These are phyloP conservation scores for Myriosclerotinia curreyana DNA, from an alignment of 2,329 filamentous ascomycete species.

Conservation along the genomic window DNA sequence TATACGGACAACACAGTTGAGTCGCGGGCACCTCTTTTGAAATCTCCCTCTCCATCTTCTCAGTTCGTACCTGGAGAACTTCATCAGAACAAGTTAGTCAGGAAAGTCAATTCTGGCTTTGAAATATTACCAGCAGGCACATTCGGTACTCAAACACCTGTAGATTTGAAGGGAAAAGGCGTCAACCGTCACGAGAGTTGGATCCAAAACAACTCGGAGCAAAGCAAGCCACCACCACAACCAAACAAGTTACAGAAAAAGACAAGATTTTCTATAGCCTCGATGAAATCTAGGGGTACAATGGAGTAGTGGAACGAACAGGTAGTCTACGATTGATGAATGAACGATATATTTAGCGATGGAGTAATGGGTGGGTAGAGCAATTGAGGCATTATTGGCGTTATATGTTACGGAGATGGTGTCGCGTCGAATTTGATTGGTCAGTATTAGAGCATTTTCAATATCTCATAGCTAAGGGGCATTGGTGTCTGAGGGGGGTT, in stretches of 20 bases:
- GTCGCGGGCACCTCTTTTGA: conserved; percentile 22
- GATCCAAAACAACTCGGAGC: conserved; percentile 26
- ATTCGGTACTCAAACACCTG: conserved; percentile 31
- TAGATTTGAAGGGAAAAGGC: conserved; percentile 26
- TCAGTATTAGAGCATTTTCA: conserved; percentile 5
- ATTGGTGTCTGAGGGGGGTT: not conserved
- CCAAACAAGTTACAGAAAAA: conserved; percentile 21
- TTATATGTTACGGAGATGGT: not conserved
- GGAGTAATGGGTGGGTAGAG: not conserved
- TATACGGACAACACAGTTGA: conserved; percentile 10
- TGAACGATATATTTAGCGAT: not conserved
- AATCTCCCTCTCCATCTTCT: conserved; percentile 31
- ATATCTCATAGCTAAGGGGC: conserved; percentile 10
- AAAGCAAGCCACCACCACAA: conserved; percentile 24
- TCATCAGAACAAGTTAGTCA: conserved; percentile 39
- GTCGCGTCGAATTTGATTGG: not conserved
- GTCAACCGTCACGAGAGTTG: conserved; percentile 21
- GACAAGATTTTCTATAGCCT: conserved; percentile 2
- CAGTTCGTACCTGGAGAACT: conserved; percentile 41
- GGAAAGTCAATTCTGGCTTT: conserved; percentile 44
- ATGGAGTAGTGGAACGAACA: not conserved
- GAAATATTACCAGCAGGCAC: conserved; percentile 44
- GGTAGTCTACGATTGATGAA: not conserved
- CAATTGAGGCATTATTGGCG: conserved; percentile 2
- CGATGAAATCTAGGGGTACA: not conserved